Evolutionary conservation across 1,139 yeast species (phyloP).

Genomic region (Pichia terricola): DNA sequence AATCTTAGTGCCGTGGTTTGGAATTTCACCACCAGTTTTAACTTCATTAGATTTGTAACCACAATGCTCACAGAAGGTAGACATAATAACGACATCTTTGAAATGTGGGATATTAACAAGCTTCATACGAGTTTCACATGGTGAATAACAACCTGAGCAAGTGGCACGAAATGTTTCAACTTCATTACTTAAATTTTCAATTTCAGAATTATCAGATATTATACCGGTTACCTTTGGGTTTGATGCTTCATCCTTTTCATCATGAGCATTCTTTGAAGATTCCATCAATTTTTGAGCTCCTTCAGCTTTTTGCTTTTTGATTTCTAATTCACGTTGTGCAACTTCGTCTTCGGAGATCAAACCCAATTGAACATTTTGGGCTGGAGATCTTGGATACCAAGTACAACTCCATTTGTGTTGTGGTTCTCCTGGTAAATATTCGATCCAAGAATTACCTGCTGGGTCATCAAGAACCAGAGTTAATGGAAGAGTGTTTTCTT

Average conservation of each 20-base stretch:
- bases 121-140: conserved; percentile 93
- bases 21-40: conserved; percentile 96
- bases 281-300: conserved; percentile 23
- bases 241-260: conserved; percentile 22
- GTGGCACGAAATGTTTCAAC: conserved; percentile 90
- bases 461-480: conserved; percentile 86
- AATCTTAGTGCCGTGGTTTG: conserved; percentile 71
- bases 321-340: conserved; percentile 39
- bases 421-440: conserved; percentile 79
- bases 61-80: conserved; percentile 85
- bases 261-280: conserved; percentile 13
- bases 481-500: conserved; percentile 61
- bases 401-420: conserved; percentile 84
- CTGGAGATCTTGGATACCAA: conserved; percentile 79
- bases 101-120: conserved; percentile 95
- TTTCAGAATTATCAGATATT: conserved; percentile 61
- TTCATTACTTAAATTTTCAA: conserved; percentile 77
- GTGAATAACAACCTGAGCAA: conserved; percentile 78
- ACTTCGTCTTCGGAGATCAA: conserved; percentile 72
- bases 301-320: conserved; percentile 26
- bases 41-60: conserved; percentile 97
- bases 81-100: conserved; percentile 94
- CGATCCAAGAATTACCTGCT: conserved; percentile 96
- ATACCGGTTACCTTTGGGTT: conserved; percentile 50
- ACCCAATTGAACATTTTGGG: conserved; percentile 84